Conservation (phyloP, 2,329 filamentous ascomycete genomes). For the Onygena corvina region DNA sequence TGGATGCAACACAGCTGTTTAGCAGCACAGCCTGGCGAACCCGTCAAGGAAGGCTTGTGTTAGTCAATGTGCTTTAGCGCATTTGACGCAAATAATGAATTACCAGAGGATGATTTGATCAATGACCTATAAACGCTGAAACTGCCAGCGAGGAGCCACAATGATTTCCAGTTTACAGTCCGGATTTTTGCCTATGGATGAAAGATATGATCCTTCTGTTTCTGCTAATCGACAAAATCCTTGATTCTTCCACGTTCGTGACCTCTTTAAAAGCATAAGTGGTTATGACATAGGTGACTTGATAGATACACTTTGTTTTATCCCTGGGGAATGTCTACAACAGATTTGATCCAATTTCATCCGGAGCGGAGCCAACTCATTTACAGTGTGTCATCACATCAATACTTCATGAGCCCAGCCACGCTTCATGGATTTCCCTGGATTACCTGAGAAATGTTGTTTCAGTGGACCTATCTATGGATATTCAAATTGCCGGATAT, state of each 20-base stretch:
- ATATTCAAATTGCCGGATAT: neutral
- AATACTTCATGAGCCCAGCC: slow-evolving; percentile 4
- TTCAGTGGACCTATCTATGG: slow-evolving; percentile 4
- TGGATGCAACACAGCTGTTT: slow-evolving; percentile 15
- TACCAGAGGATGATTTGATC: slow-evolving; percentile 16
- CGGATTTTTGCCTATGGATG: neutral
- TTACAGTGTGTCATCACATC: neutral
- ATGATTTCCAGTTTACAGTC: neutral
- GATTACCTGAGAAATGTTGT: neutral
- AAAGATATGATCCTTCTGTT: neutral
- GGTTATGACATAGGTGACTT: slow-evolving; percentile 11
- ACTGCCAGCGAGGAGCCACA: slow-evolving; percentile 8
- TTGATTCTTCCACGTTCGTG: slow-evolving; percentile 9
- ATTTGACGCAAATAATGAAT: slow-evolving; percentile 15
- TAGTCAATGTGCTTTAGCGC: slow-evolving; percentile 30
- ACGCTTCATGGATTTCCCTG: slow-evolving; percentile 1
- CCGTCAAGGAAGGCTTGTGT: slow-evolving; percentile 22
- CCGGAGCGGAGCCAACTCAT: neutral
- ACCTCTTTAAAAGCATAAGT: slow-evolving; percentile 10
- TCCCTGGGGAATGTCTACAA: neutral
- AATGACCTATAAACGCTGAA: slow-evolving; percentile 19
- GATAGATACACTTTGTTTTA: slow-evolving; percentile 7
- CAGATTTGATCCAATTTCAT: neutral
- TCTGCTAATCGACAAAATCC: slow-evolving; percentile 6
- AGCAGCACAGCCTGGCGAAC: slow-evolving; percentile 17